Evolutionary conservation across 176 grass and related monocot species (phyloP), one percentile per base, ranked within the genome.

Genomic region (Pontederia crassipes): DNA sequence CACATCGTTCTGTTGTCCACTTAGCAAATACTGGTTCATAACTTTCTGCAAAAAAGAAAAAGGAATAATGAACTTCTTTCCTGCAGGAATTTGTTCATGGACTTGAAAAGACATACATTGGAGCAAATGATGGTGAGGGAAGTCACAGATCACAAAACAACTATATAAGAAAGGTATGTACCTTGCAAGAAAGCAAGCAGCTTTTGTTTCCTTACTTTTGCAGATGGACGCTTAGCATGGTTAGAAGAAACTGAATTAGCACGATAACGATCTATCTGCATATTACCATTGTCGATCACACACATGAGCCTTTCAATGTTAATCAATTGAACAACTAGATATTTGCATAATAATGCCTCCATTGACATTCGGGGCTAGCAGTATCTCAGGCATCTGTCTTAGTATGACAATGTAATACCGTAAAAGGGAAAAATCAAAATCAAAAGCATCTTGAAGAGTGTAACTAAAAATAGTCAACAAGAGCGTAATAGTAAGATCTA

Each of bases 1-100:
- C 92, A 71, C 92, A 97, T 68, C 92, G 71, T 88, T 97, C 92
- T 1, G 92, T 97, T n/a, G 92, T 97, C 92, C 92, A 97, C 76
- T 76, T 97, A 56, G 75, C 79, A 78, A 73, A 58, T 65, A 97
- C 84, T 75, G 81, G 79, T 75, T 97, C 92, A 62, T 97, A 97
- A 57, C 87, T 81, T 77, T 91, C 92, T 97, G 79, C 65, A 67
- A 73, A 53, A 48, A 17, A 62, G 60, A 78, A 45, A 79, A 59
- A 69, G 67, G 12, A 4, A 53, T 74, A 27, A 45, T 61, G 7
- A 52, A 57, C 40, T 61, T 71, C 4, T 71, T 40, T 40, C 4
- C 32, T 40, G 32, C 32, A 40, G 59, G 55, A 62, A 50, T 27
- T 10, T 13, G 17, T 66, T 57, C 17, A 65, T 12, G 9, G 15